Conservation (phyloP, 2,329 filamentous ascomycete species). For the Trichoderma breve region DNA sequence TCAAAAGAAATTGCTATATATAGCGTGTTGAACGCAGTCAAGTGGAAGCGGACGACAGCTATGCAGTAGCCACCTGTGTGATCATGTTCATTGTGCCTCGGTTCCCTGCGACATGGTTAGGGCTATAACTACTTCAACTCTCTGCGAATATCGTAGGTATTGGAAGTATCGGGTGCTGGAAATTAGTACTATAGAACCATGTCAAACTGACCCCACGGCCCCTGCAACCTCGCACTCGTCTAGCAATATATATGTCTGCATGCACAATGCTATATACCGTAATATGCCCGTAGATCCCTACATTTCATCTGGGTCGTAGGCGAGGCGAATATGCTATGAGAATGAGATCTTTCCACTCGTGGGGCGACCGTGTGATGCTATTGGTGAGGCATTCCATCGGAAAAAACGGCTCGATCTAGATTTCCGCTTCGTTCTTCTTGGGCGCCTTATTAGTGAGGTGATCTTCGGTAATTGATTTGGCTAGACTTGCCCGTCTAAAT, state of each 20-base stretch:
- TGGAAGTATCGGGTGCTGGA: not conserved
- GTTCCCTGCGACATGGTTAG: not conserved
- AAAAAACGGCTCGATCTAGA: not conserved
- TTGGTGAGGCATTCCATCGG: not conserved
- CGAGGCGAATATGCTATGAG: not conserved
- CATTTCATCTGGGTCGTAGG: not conserved
- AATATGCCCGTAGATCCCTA: slow-evolving; percentile 8
- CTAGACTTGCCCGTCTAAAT: not conserved
- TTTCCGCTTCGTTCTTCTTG: not conserved
- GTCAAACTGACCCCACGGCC: not conserved
- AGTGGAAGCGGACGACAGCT: not conserved
- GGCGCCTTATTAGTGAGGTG: not conserved
- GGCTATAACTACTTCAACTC: not conserved
- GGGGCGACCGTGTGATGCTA: not conserved
- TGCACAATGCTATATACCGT: not conserved
- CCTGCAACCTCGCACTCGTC: not conserved
- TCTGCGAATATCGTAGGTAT: not conserved
- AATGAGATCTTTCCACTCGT: not conserved
- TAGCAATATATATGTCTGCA: not conserved
- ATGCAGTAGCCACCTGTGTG: not conserved
- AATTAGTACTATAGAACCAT: not conserved
- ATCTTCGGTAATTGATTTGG: slow-evolving; percentile 10
- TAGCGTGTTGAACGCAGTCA: not conserved
- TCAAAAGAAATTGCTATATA: not conserved
- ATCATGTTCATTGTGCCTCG: not conserved